Base-by-base conservation (phyloP, 2,329 filamentous ascomycete genomes). In the Parastagonospora avenae region DNA sequence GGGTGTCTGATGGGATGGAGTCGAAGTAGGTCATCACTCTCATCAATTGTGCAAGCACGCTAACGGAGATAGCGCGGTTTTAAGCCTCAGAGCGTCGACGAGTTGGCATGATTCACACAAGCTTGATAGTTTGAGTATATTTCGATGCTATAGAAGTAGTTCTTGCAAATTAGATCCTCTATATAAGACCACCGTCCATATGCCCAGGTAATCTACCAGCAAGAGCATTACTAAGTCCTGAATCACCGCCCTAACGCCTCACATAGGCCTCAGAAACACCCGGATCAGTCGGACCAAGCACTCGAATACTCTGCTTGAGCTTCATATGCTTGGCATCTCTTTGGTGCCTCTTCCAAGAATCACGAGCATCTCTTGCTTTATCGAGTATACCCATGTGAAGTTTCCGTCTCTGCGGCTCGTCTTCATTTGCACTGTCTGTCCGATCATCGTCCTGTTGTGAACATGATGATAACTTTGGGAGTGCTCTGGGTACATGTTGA, bases 291-390 rank as follows among this genome's bases (percentile, higher is more conserved):
- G 63, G 68, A 2, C 68, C 70, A 6, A 73, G 36, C 2, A 72
- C 58, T 29, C 52, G 62, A 8, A 73, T 73, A 49, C 64, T 72
- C 36, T 57, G 57, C 55, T 72, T 73, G 11, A 72, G 37, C 37
- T 58, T 64, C 43, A 68, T 59, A 9, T 66, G 64, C 49, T 60
- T 60, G 1, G 44, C 44, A 16, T 70, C 61, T 24, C 36, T 52
- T 11, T 60, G 54, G 8, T 62, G 57, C 24, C 45, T 58, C 28
- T 57, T 60, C 48, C 68, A 54, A 11, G 61, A 58, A 28, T 66
- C 62, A 6, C 66, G 50, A 11, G 57, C 57, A 35, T 66, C 54
- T 31, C 46, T 59, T 24, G 63, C 65, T 41, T 57, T 69, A 31
- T 62, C 57, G 2, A 71, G 31, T 24, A 68, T 54, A 2, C 57